Evolutionary conservation across 164 flowering plant species (phyloP).

Genomic region (Aristolochia contorta): DNA sequence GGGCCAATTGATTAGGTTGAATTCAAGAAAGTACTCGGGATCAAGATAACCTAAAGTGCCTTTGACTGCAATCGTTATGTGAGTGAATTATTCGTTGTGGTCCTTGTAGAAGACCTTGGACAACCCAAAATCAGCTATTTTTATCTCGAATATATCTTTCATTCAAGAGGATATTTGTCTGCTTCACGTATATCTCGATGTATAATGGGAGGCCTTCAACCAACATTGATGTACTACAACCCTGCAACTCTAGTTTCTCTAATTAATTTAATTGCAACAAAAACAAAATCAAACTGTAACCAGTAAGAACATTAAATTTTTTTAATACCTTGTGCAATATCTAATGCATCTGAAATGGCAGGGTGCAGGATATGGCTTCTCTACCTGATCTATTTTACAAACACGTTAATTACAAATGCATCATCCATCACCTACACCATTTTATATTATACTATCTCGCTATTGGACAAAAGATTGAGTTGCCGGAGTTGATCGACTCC

Average conservation of each 20-base stretch:
- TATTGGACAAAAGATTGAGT: background rate
- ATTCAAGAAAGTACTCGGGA: conserved; percentile 40
- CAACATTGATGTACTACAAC: background rate
- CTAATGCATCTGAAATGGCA: too few species aligned
- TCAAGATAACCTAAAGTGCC: conserved; percentile 54
- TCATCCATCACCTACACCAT: too few species aligned
- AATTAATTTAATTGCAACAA: too few species aligned
- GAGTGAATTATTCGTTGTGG: background rate
- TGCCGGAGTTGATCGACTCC: background rate
- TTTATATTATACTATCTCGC: background rate
- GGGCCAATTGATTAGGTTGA: background rate
- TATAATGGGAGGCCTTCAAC: conserved; percentile 4
- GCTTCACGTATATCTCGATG: conserved; percentile 8
- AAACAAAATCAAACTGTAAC: too few species aligned
- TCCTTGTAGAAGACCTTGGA: background rate
- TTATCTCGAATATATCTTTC: conserved; percentile 4
- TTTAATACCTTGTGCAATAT: conserved; percentile 1
- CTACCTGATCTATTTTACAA: too few species aligned
- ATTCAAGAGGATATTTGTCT: conserved; percentile 2
- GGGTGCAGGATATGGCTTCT: too few species aligned
- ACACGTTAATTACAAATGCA: too few species aligned
- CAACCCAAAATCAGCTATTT: conserved; percentile 4
- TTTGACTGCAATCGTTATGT: conserved; percentile 7
- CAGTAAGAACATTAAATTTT: too few species aligned
- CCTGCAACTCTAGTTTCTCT: background rate